Evolutionary conservation across 1,284 basidiomycete species (phyloP).

Genomic region (Trichosporon ovoides): DNA sequence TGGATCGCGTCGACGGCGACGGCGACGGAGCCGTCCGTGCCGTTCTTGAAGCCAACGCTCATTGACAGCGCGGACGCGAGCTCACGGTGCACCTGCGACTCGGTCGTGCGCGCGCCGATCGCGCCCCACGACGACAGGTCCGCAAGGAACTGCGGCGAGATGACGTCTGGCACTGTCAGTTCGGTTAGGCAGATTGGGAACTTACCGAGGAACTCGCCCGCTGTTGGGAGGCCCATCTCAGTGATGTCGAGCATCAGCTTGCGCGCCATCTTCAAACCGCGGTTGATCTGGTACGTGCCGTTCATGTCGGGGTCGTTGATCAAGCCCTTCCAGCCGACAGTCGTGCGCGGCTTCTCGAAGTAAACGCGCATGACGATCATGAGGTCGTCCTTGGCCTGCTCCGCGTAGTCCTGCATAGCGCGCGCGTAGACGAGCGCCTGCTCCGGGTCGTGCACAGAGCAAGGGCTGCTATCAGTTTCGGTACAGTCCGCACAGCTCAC

Average conservation of each 20-base stretch:
- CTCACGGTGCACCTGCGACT: constrained; percentile 88
- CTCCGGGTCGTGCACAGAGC: constrained; percentile 83
- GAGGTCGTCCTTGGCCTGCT: constrained; percentile 73
- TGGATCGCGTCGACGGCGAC: constrained; percentile 89
- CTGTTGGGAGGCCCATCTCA: constrained; percentile 81
- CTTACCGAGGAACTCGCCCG: constrained; percentile 80
- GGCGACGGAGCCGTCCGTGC: constrained; percentile 61
- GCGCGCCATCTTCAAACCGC: constrained; percentile 80
- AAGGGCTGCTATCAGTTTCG: constrained; percentile 58
- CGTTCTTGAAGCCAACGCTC: constrained; percentile 72
- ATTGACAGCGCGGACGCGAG: constrained; percentile 83
- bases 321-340: constrained; percentile 60
- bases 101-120: constrained; percentile 93
- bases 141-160: constrained; percentile 65
- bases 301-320: constrained; percentile 81
- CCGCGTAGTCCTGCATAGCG: constrained; percentile 73
- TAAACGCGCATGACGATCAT: constrained; percentile 96
- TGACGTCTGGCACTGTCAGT: constrained; percentile 36
- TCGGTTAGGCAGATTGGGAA: neutral
- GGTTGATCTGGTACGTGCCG: constrained; percentile 93
- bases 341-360: constrained; percentile 94
- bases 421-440: constrained; percentile 79
- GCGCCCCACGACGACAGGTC: constrained; percentile 91
- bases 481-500: constrained; percentile 48
- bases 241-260: constrained; percentile 86